Evolutionary conservation across 163 green algal species (phyloP).

Genomic region (Chlamydomonas reinhardtii): DNA sequence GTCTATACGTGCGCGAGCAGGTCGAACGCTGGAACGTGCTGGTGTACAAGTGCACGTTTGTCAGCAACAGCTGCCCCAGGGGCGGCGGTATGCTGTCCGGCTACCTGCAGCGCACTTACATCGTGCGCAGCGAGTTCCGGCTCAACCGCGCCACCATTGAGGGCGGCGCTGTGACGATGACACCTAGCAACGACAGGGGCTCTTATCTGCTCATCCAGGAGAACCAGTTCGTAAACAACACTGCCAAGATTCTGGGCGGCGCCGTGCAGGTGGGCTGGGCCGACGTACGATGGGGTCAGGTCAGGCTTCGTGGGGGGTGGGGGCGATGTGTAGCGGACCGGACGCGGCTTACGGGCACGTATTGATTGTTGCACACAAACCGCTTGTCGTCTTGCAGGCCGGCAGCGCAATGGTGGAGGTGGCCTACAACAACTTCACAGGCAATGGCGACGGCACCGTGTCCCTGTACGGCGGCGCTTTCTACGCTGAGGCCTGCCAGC

Average conservation of each 20-base stretch:
- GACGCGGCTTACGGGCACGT: too few relatives aligned
- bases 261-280: not conserved
- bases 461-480: too few relatives aligned
- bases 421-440: too few relatives aligned
- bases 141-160: not conserved
- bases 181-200: too few relatives aligned
- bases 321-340: too few relatives aligned
- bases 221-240: slow-evolving; percentile 5
- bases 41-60: not conserved
- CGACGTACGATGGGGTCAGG: too few relatives aligned
- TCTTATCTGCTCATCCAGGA: not conserved
- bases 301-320: too few relatives aligned
- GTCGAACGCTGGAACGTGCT: not conserved
- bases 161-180: slow-evolving; percentile 1
- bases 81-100: not conserved
- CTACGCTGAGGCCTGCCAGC: too few relatives aligned
- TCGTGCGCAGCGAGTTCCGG: not conserved
- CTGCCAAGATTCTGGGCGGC: not conserved
- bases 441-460: too few relatives aligned
- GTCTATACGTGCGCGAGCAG: not conserved
- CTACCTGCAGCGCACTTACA: not conserved
- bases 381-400: too few relatives aligned
- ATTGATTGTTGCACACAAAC: too few relatives aligned
- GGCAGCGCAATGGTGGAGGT: too few relatives aligned
- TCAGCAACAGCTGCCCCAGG: slow-evolving; percentile 8